Conservation (phyloP, 768 basidiomycete genomes). For the Punctularia strigosozonata region DNA sequence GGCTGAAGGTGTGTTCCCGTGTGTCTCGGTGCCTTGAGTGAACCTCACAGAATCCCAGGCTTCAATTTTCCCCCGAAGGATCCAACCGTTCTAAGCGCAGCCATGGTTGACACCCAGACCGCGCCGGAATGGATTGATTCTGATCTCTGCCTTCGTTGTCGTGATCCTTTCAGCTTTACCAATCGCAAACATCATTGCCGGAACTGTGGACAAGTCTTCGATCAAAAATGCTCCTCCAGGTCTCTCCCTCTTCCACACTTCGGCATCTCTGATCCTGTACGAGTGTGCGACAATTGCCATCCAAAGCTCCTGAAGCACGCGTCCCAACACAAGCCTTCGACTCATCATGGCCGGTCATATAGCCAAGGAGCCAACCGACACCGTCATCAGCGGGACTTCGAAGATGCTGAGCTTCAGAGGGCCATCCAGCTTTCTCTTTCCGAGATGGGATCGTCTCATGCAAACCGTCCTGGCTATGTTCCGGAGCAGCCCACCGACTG, state of each 20-base stretch:
- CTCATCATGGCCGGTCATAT: conserved; percentile 39
- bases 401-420: conserved; percentile 83
- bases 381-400: conserved; percentile 44
- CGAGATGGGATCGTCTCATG: conserved; percentile 47
- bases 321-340: conserved; percentile 45
- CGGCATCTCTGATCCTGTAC: conserved; percentile 84
- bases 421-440: conserved; percentile 88
- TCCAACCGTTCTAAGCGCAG: conserved; percentile 51
- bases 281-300: conserved; percentile 88
- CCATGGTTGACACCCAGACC: conserved; percentile 83
- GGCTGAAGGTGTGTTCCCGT: conserved; percentile 48
- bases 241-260: conserved; percentile 80
- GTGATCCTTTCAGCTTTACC: conserved; percentile 84
- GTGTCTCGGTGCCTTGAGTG: conserved; percentile 1
- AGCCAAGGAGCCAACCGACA: conserved; percentile 44
- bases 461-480: conserved; percentile 54
- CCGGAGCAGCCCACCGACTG: conserved; percentile 46
- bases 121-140: conserved; percentile 98
- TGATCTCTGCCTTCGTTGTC: conserved; percentile 87
- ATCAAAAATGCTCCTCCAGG: conserved; percentile 86
- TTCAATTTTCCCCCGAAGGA: conserved; percentile 80
- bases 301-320: conserved; percentile 65
- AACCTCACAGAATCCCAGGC: conserved; percentile 29
- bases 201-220: conserved; percentile 95
- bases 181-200: conserved; percentile 98